Evolutionary conservation across 2,329 filamentous ascomycete species (phyloP), one percentile per base, ranked within the genome.

Genomic region (Neofusicoccum ribis): DNA sequence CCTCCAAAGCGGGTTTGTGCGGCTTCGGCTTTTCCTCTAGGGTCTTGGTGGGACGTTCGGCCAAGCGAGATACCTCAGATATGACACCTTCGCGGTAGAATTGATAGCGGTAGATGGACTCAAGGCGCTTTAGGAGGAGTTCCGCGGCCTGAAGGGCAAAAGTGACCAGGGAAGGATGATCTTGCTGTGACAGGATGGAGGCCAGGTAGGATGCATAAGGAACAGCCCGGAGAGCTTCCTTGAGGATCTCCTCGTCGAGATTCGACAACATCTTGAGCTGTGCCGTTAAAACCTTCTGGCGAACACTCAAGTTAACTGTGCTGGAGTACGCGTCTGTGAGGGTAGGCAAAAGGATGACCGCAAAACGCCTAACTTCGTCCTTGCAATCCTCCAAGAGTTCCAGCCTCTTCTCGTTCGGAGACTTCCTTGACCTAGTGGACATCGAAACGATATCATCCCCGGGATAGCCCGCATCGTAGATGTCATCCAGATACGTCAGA

Each of bases 211-310:
- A 99, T 2, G 95, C 93, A 77, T 98, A 99, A 0, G 95, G 92
- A 1, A 99, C 93, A 15, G 91, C 87, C 31, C 90, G 90, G 36
- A 99, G 80, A 8, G 94, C 91, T 71, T 97, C 94, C 67, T 92
- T 86, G 3, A 99, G 85, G 59, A 99, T 92, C 43, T 86, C 84
- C 49, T 88, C 88, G 70, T 97, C 92, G n/a, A 99, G 81, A 69
- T 97, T 97, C 12, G 93, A 97, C 9, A 99, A 85, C 92, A 99
- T 98, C 80, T 98, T 98, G 50, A 98, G 82, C 73, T 99, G 95
- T n/a, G 94, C 95, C 20, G 88, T 92, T 39, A 99, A 84, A 2
- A 99, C 95, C 79, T 97, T 97, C 74, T 98, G 92, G 23, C 96
- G 90, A 46, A 99, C 95, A 65, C 88, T 92, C 15, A 98, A 81